Evolutionary conservation across 2,329 filamentous ascomycete genomes (phyloP).

Genomic region (Acrodontium crateriforme): DNA sequence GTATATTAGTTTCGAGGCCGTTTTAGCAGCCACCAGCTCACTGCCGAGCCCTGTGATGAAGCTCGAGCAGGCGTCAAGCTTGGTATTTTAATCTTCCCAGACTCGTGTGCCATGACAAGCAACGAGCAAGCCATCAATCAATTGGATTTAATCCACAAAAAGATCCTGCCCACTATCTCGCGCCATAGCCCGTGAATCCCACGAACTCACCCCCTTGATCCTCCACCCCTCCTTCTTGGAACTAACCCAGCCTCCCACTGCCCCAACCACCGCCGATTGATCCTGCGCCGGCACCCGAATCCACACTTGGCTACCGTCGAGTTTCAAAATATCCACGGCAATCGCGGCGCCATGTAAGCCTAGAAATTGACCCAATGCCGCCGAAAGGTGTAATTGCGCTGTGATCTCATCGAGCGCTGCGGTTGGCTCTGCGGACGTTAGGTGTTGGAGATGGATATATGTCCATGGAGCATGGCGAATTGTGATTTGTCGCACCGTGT

Average conservation of each 20-base stretch:
- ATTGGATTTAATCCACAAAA: slow-evolving; percentile 37
- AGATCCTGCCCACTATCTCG: slow-evolving; percentile 31
- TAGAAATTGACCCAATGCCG: slow-evolving; percentile 54
- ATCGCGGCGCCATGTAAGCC: slow-evolving; percentile 55
- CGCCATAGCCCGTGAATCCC: slow-evolving; percentile 48
- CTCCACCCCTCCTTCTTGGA: slow-evolving; percentile 30
- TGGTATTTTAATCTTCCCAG: background rate
- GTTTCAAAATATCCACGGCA: slow-evolving; percentile 55
- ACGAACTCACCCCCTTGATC: slow-evolving; percentile 47
- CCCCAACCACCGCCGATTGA: slow-evolving; percentile 46
- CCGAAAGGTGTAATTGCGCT: slow-evolving; percentile 47
- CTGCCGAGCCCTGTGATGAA: too few relatives aligned
- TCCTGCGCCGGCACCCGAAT: slow-evolving; percentile 51
- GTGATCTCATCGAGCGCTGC: slow-evolving; percentile 46
- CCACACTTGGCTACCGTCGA: slow-evolving; percentile 45
- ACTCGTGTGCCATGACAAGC: slow-evolving; percentile 2
- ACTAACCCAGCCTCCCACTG: slow-evolving; percentile 51
- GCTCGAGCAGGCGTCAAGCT: slow-evolving; percentile 1
- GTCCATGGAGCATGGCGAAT: slow-evolving; percentile 25
- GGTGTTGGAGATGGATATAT: slow-evolving; percentile 30
- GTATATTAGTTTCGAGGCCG: too few relatives aligned
- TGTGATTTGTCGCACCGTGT: slow-evolving; percentile 22
- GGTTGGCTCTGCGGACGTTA: slow-evolving; percentile 6
- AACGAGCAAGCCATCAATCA: too few relatives aligned
- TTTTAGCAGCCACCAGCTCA: too few relatives aligned